Evolutionary conservation across 75 land plant species (phyloP).

Genomic region (Selaginella tamariscina): DNA sequence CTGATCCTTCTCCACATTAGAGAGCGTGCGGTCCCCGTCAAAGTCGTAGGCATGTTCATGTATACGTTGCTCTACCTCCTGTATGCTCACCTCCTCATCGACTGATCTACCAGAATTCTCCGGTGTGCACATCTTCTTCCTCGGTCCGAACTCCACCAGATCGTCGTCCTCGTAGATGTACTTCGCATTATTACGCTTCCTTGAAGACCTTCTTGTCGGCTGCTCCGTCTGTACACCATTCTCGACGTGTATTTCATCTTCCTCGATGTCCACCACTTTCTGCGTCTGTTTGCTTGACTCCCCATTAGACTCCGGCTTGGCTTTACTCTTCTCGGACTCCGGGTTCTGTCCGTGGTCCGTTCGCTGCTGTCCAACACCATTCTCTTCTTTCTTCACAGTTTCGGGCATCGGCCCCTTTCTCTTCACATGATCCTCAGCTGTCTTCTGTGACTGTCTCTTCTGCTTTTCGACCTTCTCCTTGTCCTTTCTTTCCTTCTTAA

Average conservation of each 20-base stretch:
- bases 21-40: slow-evolving; percentile 37
- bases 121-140: neutral
- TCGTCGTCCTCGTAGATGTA: neutral
- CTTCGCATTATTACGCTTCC: neutral
- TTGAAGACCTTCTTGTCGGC: neutral
- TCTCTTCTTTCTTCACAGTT: neutral
- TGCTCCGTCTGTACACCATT: neutral
- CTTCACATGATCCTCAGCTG: neutral
- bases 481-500: neutral
- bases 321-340: slow-evolving; percentile 5
- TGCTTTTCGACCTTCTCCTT: neutral
- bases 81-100: neutral
- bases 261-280: slow-evolving; percentile 4
- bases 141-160: neutral
- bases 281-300: slow-evolving; percentile 7
- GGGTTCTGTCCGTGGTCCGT: no score
- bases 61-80: neutral
- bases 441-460: neutral
- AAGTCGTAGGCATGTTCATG: slow-evolving; percentile 39
- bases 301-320: neutral
- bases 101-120: neutral
- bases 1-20: slow-evolving; percentile 40
- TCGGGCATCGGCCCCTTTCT: neutral
- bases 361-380: no score
- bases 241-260: neutral